These are phyloP conservation scores for Ambrosia trifida DNA, from an alignment of 129 eudicot species.

Conservation along the genomic window DNA sequence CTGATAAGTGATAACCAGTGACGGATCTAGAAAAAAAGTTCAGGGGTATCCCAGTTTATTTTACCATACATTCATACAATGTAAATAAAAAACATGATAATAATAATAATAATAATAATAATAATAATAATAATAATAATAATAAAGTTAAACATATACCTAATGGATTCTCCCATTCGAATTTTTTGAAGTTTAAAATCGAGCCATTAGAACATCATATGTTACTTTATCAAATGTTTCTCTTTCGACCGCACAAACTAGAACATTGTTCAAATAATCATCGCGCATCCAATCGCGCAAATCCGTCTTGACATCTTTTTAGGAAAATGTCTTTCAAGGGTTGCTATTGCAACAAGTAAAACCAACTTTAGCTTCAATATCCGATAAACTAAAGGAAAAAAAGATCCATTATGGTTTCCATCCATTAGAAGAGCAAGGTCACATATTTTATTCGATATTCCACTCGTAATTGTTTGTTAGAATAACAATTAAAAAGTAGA, in stretches of 20 bases:
- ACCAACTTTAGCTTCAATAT: neutral
- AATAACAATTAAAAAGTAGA: no score
- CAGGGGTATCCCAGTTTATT: no score
- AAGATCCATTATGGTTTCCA: neutral
- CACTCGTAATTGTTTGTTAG: no score
- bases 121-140: no score
- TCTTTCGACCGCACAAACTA: neutral
- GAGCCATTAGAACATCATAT: neutral
- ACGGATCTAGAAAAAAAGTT: no score
- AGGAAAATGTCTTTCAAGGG: neutral
- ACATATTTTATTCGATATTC: no score
- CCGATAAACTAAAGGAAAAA: neutral
- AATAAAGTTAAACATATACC: neutral
- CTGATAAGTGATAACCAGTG: slow-evolving; percentile 55
- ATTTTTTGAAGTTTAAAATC: neutral
- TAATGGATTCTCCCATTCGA: neutral
- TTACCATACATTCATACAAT: no score
- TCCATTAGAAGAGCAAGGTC: neutral
- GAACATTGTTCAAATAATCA: neutral
- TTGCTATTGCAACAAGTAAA: neutral
- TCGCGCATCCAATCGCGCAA: neutral
- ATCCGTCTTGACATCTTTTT: neutral
- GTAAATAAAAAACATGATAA: no score
- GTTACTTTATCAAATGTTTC: neutral
- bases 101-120: no score